Conservation (phyloP, 352 stramenopile species). For the Globisporangium mamillatum region DNA sequence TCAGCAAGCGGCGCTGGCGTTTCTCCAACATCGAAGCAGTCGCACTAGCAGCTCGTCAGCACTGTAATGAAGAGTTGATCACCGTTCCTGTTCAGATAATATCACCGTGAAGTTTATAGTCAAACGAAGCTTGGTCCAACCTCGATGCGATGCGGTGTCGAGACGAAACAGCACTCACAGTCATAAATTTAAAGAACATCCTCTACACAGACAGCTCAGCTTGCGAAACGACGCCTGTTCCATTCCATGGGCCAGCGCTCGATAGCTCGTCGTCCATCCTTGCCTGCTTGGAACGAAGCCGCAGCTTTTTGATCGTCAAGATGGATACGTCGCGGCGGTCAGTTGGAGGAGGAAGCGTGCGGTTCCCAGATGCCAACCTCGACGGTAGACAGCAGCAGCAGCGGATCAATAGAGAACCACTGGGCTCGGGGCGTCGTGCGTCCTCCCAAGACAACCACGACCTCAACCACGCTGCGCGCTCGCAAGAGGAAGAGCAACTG, state of each 20-base stretch:
- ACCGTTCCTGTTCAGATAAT: background rate
- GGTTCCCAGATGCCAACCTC: background rate
- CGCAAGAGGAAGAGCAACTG: constrained; percentile 63
- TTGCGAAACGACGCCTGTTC: no score
- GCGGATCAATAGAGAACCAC: background rate
- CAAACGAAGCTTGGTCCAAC: background rate
- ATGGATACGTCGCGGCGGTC: background rate
- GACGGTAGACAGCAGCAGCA: background rate
- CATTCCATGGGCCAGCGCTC: no score
- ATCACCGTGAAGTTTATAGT: background rate
- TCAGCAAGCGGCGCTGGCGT: constrained; percentile 38
- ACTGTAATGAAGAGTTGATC: constrained; percentile 5
- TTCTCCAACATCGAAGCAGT: constrained; percentile 33
- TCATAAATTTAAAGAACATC: no score
- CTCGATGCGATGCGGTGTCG: background rate
- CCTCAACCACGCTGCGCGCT: background rate
- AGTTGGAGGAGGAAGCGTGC: background rate
- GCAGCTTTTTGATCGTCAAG: background rate
- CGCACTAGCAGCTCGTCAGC: constrained; percentile 9
- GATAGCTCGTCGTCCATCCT: no score
- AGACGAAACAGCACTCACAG: no score
- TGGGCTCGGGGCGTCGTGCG: background rate
- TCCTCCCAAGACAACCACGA: background rate
- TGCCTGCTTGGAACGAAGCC: no score
- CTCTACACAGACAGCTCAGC: no score